Evolutionary conservation across 179 eudicot species (phyloP).

Genomic region (Carnegiea gigantea): DNA sequence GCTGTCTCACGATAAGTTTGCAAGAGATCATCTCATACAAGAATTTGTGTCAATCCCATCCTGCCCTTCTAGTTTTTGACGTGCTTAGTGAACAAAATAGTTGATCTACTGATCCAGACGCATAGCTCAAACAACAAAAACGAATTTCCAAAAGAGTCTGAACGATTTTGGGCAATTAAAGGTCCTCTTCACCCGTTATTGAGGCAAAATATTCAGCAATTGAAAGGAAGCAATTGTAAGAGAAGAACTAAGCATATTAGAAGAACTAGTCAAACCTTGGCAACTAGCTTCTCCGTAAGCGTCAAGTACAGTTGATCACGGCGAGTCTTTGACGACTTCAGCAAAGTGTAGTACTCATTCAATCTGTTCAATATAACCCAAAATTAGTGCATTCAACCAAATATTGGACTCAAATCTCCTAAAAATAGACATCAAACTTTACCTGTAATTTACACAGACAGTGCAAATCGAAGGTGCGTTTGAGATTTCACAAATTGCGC

Average conservation of each 20-base stretch:
- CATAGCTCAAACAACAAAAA: background rate
- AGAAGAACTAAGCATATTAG: too few relatives aligned
- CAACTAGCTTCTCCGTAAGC: constrained; percentile 58
- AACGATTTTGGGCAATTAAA: background rate
- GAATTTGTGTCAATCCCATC: too few relatives aligned
- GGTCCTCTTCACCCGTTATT: background rate
- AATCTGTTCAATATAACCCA: constrained; percentile 48
- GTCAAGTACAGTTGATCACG: constrained; percentile 66
- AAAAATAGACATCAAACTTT: background rate
- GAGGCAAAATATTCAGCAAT: background rate
- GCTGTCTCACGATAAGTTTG: too few relatives aligned
- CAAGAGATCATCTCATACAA: too few relatives aligned
- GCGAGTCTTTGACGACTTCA: constrained; percentile 60
- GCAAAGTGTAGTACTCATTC: constrained; percentile 58
- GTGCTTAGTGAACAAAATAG: background rate
- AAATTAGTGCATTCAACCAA: background rate
- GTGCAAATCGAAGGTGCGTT: constrained; percentile 78
- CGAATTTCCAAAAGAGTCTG: background rate
- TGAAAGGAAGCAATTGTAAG: background rate
- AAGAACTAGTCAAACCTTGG: constrained; percentile 55
- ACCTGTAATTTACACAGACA: constrained; percentile 83
- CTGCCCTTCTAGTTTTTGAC: too few relatives aligned
- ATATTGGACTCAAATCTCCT: background rate
- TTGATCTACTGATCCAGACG: background rate
- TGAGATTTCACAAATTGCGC: constrained; percentile 72